Base-by-base conservation (phyloP, 345 rosid genomes). In the Adansonia digitata region DNA sequence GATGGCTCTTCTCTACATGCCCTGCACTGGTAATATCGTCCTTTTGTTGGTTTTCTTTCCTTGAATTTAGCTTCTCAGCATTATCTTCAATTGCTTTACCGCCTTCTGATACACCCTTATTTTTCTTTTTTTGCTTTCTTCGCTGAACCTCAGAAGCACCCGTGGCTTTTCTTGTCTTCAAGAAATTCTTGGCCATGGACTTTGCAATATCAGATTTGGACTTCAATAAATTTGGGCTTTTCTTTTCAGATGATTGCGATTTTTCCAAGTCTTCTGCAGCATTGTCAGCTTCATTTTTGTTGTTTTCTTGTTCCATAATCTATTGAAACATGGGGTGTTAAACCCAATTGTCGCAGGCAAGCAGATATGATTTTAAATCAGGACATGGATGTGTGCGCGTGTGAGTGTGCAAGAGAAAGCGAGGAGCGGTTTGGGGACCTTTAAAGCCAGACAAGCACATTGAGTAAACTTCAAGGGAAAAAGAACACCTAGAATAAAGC, bases 161-260 rank as follows among this genome's bases (percentile, higher is more conserved):
- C 69, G 61, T 77, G 29, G 49, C 80, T 29, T 78, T 78, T 77
- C 70, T 81, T 53, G 71, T 71, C 72, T 81, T 76, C 77, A 49
- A 62, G 35, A 77, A 55, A 40, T 52, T 77, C 72, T 79, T 81
- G 35, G 74, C 84, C 26, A 78, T 49, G 72, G 84, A 40, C 80
- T 92, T 90, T 31, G 59, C 77, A 43, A 81, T 74, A 69, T 77
- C 85, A 27, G 86, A 64, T 66, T 74, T 85, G n/a, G 78, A 84
- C 81, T 65, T 87, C 73, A 76, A 59, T 69, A 78, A 78, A 45
- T 77, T 77, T 49, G 77, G 69, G 26, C 68, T 73, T 84, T 77
- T 75, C 51, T 74, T 83, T 74, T 73, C 68, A 63, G 88, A 66
- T 74, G 86, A 17, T 68, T 79, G 77, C 29, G 78, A 76, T 68